phyloP scores from a whole-genome alignment of 108 stramenopile genomes.

The Cyclostephanos tholiformis region DNA sequence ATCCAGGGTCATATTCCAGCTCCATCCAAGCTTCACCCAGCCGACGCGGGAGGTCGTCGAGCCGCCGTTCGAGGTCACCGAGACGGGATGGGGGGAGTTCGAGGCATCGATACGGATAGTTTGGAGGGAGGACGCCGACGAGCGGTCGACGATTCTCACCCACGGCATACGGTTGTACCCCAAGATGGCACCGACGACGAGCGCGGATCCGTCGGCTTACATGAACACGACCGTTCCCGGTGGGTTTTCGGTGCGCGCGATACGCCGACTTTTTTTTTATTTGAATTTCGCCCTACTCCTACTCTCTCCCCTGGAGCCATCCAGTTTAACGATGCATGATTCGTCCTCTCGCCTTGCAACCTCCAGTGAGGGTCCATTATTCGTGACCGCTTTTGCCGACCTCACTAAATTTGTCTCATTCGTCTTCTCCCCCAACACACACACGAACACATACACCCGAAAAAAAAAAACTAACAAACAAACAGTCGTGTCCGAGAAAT shows the following conservation, averaged over 20 bases:
- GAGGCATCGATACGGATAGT: conserved; percentile 92
- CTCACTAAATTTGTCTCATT: too few species aligned
- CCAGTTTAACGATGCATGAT: too few species aligned
- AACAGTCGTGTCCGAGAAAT: conserved; percentile 89
- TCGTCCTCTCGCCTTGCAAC: too few species aligned
- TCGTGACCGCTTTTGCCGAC: too few species aligned
- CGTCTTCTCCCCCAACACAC: too few species aligned
- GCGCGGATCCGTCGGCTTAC: conserved; percentile 20
- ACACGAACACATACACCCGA: too few species aligned
- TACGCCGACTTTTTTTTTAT: too few species aligned
- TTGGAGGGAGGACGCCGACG: conserved; percentile 88
- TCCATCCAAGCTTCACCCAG: conserved; percentile 94
- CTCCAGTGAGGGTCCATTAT: too few species aligned
- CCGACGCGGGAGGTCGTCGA: conserved; percentile 79
- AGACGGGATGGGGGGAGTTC: conserved; percentile 99
- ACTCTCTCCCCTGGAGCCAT: too few species aligned
- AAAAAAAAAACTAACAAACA: not conserved
- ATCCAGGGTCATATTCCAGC: conserved; percentile 92
- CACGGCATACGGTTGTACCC: conserved; percentile 92
- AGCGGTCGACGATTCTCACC: conserved; percentile 57
- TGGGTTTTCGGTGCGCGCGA: too few species aligned
- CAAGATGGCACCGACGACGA: conserved; percentile 22
- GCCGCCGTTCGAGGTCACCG: conserved; percentile 92
- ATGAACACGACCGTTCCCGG: conserved; percentile 38
- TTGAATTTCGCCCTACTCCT: not conserved